Evolutionary conservation across 2,329 filamentous ascomycete species (phyloP).

Genomic region (Scytalidium lignicola): DNA sequence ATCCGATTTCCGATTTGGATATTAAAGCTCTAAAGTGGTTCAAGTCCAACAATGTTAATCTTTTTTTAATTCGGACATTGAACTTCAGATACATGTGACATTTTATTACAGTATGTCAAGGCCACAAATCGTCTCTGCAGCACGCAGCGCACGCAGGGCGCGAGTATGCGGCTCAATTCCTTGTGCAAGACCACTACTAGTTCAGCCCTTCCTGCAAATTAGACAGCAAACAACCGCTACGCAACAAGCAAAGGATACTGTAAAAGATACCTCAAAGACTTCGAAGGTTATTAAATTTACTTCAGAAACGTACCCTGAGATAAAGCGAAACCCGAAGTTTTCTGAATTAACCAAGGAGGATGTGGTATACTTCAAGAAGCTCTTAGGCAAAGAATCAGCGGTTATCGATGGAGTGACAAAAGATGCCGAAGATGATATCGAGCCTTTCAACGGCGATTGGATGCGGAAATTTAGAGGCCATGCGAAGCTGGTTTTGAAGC

Average conservation of each 20-base stretch:
- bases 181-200: conserved; percentile 8
- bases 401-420: conserved; percentile 78
- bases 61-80: no score
- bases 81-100: not conserved
- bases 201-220: conserved; percentile 16
- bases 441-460: conserved; percentile 95
- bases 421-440: conserved; percentile 73
- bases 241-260: conserved; percentile 16
- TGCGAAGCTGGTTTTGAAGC: conserved; percentile 80
- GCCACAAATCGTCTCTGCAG: conserved; percentile 18
- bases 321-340: conserved; percentile 77
- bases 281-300: conserved; percentile 65
- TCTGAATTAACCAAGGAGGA: conserved; percentile 69
- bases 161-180: conserved; percentile 10
- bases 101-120: conserved; percentile 18
- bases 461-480: conserved; percentile 98
- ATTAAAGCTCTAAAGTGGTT: not conserved
- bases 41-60: not conserved
- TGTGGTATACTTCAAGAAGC: conserved; percentile 72
- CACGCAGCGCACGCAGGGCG: conserved; percentile 22
- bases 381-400: conserved; percentile 75
- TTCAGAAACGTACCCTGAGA: conserved; percentile 75
- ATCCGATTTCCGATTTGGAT: not conserved
- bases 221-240: conserved; percentile 26
- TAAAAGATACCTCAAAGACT: conserved; percentile 20